phyloP scores from a whole-genome alignment of 2,329 filamentous ascomycete genomes.

The Penicillium sp. region DNA sequence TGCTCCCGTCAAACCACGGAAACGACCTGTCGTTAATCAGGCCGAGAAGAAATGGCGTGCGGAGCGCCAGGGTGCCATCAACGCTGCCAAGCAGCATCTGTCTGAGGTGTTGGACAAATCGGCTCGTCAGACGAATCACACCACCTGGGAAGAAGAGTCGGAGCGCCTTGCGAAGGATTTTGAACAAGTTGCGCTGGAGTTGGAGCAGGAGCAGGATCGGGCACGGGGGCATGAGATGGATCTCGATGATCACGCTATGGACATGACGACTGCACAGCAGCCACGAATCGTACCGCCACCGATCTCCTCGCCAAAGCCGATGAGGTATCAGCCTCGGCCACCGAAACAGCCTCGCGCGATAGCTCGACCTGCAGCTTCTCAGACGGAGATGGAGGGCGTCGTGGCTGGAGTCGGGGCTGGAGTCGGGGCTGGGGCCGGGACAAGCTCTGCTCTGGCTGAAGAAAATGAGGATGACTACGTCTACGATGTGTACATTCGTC shows the following conservation, averaged over 20 bases:
- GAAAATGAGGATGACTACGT: slow-evolving; percentile 52
- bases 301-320: slow-evolving; percentile 21
- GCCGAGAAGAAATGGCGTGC: slow-evolving; percentile 37
- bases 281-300: slow-evolving; percentile 1
- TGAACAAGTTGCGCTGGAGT: slow-evolving; percentile 33
- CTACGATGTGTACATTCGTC: slow-evolving; percentile 57
- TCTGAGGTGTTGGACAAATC: slow-evolving; percentile 33
- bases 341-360: slow-evolving; percentile 25
- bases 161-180: slow-evolving; percentile 39
- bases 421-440: neutral
- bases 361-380: neutral
- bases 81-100: slow-evolving; percentile 32
- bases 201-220: slow-evolving; percentile 38
- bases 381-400: slow-evolving; percentile 3
- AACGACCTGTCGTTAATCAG: slow-evolving; percentile 37
- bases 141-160: slow-evolving; percentile 39
- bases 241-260: slow-evolving; percentile 6
- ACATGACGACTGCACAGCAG: slow-evolving; percentile 1
- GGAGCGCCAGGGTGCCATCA: slow-evolving; percentile 29
- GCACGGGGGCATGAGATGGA: slow-evolving; percentile 35
- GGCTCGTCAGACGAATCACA: slow-evolving; percentile 30
- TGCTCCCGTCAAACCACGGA: slow-evolving; percentile 23
- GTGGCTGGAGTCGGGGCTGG: neutral
- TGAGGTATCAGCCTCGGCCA: slow-evolving; percentile 35
- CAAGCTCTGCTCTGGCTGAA: slow-evolving; percentile 26